Base-by-base conservation (phyloP, 2,329 filamentous ascomycete species). In the Ascochyta clinopodiicola region DNA sequence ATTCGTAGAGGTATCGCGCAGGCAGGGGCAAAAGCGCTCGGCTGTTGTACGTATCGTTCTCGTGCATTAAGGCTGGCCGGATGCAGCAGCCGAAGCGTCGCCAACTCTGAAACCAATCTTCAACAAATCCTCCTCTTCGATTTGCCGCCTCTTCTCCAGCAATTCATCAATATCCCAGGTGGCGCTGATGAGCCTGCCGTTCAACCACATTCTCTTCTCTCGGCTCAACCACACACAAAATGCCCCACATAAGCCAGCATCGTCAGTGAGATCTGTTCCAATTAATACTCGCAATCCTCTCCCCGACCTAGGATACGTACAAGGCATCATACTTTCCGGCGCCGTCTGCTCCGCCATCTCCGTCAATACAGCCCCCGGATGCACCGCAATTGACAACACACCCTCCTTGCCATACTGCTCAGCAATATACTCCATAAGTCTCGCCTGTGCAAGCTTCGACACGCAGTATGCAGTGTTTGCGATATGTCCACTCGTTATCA, bases 401-500 rank as follows among this genome's bases (percentile, higher is more conserved):
- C 67, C 69, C 8, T 70, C 66, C 1, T 43, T 44, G 0, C 52
- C 60, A 57, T 61, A 69, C 46, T 69, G 68, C 45, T 70, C 68
- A 0, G 55, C 44, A 0, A 73, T 9, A 32, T 66, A 66, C 56
- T 74, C 69, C 0, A 69, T 44, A 3, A 73, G 22, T 10, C 72
- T 44, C 4, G 56, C 64, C 27, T 71, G 70, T 17, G 70, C 68
- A 45, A 72, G 67, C 43, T 72, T 72, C 13, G 61, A 67, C 0
- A 74, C 42, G 40, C 67, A 72, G 44, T 72, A 71, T 31, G 63
- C 66, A 6, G 65, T 67, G 56, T 78, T 80, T 1, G 76, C 78
- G 43, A 78, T 75, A 5, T 72, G 68, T 0, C 77, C 78, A 6
- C 67, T 63, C 2, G 74, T 67, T 4, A 78, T 76, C 9, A 66